phyloP scores from a whole-genome alignment of 805 yeast genomes.

The Lipomyces sp. region DNA sequence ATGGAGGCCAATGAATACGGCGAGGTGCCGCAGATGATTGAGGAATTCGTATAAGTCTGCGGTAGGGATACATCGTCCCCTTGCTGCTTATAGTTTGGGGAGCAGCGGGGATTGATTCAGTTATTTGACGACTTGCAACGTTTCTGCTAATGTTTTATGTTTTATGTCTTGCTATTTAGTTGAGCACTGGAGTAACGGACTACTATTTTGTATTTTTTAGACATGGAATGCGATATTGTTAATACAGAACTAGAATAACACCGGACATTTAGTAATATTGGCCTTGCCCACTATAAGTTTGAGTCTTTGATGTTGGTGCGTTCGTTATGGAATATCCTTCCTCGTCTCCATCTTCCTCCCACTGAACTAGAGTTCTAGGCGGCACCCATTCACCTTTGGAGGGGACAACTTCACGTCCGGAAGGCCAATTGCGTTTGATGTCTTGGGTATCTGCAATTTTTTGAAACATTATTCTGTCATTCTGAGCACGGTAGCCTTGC shows the following conservation, averaged over 20 bases:
- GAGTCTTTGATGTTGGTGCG: neutral
- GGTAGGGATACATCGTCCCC: neutral
- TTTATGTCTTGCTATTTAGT: no score
- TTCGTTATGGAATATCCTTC: neutral
- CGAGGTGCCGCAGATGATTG: slow-evolving; percentile 29
- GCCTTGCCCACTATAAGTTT: slow-evolving; percentile 22
- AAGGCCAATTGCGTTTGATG: slow-evolving; percentile 35
- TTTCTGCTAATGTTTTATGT: no score
- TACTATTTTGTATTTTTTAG: no score
- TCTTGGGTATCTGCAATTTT: slow-evolving; percentile 34
- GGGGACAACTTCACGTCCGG: slow-evolving; percentile 37
- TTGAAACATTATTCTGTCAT: slow-evolving; percentile 36
- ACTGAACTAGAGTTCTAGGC: slow-evolving; percentile 17
- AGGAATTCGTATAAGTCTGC: slow-evolving; percentile 17
- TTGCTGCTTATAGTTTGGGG: no score
- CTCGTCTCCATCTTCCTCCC: slow-evolving; percentile 13
- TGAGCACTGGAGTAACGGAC: no score
- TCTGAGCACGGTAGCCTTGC: slow-evolving; percentile 33
- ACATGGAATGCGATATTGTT: no score
- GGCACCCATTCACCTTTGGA: slow-evolving; percentile 34
- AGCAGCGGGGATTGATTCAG: no score
- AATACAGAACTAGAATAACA: no score
- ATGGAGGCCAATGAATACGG: slow-evolving; percentile 74
- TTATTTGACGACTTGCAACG: no score
- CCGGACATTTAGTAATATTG: slow-evolving; percentile 17